phyloP scores from a whole-genome alignment of 371 early-diverging fungal species.

The Mucor saturninus region DNA sequence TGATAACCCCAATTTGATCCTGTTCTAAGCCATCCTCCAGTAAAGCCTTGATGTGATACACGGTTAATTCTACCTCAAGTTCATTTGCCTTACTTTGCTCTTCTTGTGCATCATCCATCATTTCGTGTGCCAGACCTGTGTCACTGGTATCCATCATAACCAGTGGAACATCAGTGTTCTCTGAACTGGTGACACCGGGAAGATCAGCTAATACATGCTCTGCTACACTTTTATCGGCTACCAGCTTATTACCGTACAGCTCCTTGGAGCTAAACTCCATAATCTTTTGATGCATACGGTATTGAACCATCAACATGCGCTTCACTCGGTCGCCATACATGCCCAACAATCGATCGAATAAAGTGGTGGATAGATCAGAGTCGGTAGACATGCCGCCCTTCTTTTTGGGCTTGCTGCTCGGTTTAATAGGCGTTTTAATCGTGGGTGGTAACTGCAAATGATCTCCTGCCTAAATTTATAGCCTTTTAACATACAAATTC shows the following conservation, averaged over 20 bases:
- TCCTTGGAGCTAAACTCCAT: conserved; percentile 76
- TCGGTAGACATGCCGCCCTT: conserved; percentile 32
- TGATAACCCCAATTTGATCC: conserved; percentile 81
- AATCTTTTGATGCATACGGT: conserved; percentile 87
- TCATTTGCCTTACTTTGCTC: conserved; percentile 73
- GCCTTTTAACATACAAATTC: no score
- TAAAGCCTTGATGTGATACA: conserved; percentile 64
- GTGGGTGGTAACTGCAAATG: conserved; percentile 93
- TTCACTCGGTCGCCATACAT: conserved; percentile 65
- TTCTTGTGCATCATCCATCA: conserved; percentile 59
- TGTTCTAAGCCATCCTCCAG: conserved; percentile 66
- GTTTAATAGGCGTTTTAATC: conserved; percentile 54
- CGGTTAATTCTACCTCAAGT: conserved; percentile 75
- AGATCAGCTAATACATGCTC: conserved; percentile 71
- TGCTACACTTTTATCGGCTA: conserved; percentile 71
- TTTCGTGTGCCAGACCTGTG: conserved; percentile 55
- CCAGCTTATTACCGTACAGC: conserved; percentile 68
- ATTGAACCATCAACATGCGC: conserved; percentile 80
- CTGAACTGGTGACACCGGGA: conserved; percentile 56
- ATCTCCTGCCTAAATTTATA: conserved; percentile 79
- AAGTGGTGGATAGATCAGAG: conserved; percentile 43
- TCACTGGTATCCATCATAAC: conserved; percentile 82
- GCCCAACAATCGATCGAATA: conserved; percentile 77
- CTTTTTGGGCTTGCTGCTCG: conserved; percentile 16
- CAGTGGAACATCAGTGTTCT: conserved; percentile 65